phyloP scores from a whole-genome alignment of 1,284 basidiomycete species.

The Trichosporon sp. region DNA sequence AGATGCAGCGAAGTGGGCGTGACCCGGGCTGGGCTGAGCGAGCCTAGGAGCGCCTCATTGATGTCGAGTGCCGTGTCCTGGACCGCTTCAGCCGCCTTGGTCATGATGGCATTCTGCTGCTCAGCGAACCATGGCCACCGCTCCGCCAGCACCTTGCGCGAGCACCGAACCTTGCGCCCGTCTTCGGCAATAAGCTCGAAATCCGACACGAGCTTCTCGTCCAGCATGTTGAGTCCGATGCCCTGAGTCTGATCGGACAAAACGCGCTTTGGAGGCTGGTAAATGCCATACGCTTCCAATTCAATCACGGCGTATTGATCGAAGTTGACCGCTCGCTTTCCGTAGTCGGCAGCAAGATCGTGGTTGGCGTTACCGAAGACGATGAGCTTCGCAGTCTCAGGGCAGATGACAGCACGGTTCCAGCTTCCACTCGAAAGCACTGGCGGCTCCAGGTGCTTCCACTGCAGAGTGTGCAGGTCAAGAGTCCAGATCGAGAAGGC shows the following conservation, averaged over 20 bases:
- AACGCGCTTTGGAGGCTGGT: conserved; percentile 70
- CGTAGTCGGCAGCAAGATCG: conserved; percentile 85
- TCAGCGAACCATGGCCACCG: conserved; percentile 92
- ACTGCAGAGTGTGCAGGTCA: conserved; percentile 69
- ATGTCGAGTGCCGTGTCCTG: conserved; percentile 30
- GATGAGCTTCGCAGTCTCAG: conserved; percentile 68
- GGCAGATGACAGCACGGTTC: conserved; percentile 80
- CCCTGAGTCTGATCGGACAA: conserved; percentile 59
- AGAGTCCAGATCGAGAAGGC: conserved; percentile 82
- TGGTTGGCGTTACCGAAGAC: conserved; percentile 82
- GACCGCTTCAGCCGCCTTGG: conserved; percentile 21
- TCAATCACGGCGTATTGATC: conserved; percentile 85
- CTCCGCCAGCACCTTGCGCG: conserved; percentile 70
- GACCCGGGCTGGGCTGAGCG: conserved; percentile 37
- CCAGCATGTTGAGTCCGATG: conserved; percentile 68
- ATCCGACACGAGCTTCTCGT: conserved; percentile 69
- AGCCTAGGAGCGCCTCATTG: conserved; percentile 35
- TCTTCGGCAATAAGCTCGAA: conserved; percentile 90
- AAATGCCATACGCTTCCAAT: conserved; percentile 87
- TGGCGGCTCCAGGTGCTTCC: conserved; percentile 79
- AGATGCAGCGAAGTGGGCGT: conserved; percentile 67
- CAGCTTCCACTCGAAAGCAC: conserved; percentile 70
- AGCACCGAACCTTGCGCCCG: conserved; percentile 72
- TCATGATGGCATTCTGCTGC: conserved; percentile 51
- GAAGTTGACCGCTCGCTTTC: conserved; percentile 80